Evolutionary conservation across 768 basidiomycete species (phyloP).

Genomic region (Russula griseocarnosa): DNA sequence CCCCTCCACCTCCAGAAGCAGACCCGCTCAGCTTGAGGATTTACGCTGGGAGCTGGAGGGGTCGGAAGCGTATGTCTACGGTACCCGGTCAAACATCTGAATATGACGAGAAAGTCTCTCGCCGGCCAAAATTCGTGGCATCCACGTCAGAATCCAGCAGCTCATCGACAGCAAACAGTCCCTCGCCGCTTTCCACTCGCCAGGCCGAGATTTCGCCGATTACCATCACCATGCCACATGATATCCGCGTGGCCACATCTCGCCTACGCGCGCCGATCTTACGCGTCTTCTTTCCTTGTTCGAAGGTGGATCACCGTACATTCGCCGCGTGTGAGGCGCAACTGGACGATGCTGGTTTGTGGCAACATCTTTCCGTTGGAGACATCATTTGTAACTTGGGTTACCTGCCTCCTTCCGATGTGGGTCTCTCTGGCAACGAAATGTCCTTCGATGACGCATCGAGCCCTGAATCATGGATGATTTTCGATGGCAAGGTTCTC

Average conservation of each 20-base stretch:
- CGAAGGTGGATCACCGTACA: slow-evolving; percentile 45
- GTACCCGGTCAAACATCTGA: slow-evolving; percentile 14
- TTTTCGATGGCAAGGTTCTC: slow-evolving; percentile 65
- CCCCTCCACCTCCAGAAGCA: slow-evolving; percentile 45
- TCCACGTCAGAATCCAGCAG: slow-evolving; percentile 17
- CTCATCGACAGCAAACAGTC: slow-evolving; percentile 26
- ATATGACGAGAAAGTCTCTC: not conserved
- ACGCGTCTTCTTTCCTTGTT: slow-evolving; percentile 71
- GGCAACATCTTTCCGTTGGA: slow-evolving; percentile 71
- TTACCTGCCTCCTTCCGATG: slow-evolving; percentile 49
- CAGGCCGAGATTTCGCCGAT: slow-evolving; percentile 29
- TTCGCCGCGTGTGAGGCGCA: slow-evolving; percentile 64
- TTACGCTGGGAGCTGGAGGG: slow-evolving; percentile 51
- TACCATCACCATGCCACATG: slow-evolving; percentile 45
- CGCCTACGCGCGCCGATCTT: slow-evolving; percentile 66
- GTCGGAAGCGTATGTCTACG: slow-evolving; percentile 26
- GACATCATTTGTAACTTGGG: slow-evolving; percentile 81
- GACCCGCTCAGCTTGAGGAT: slow-evolving; percentile 46
- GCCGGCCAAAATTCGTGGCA: slow-evolving; percentile 2
- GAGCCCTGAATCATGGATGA: slow-evolving; percentile 53
- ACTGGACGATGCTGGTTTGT: slow-evolving; percentile 61
- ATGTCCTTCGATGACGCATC: slow-evolving; percentile 25
- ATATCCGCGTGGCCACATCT: slow-evolving; percentile 55
- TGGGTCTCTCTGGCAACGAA: slow-evolving; percentile 21
- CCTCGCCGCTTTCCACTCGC: slow-evolving; percentile 31